Percentiles rank a stretch among this genome's conserved stretches.
Evolutionary conservation across 139 green algal genomes (phyloP).

Genomic region (Chlorella sp.): DNA sequence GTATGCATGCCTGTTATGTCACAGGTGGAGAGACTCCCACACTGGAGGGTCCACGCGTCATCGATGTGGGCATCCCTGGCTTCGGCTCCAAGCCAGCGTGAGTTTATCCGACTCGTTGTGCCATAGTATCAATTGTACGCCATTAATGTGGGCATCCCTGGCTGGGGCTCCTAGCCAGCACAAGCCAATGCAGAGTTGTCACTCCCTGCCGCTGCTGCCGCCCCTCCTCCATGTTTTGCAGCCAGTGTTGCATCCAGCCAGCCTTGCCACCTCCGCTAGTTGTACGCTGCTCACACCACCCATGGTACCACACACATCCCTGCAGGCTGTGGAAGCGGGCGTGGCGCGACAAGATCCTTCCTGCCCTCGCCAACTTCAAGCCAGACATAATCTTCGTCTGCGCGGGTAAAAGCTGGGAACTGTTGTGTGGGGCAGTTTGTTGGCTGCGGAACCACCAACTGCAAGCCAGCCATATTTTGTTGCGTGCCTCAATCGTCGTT

Average conservation of each 20-base stretch:
- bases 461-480: too few species aligned
- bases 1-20: neutral
- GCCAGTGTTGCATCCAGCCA: too few species aligned
- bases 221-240: too few species aligned
- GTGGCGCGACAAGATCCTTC: slow-evolving; percentile 90
- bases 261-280: too few species aligned
- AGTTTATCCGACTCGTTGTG: too few species aligned
- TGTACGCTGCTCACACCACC: too few species aligned
- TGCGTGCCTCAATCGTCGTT: too few species aligned
- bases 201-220: too few species aligned
- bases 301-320: too few species aligned
- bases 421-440: neutral
- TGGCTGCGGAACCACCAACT: too few species aligned
- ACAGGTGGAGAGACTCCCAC: slow-evolving; percentile 30
- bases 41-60: slow-evolving; percentile 72
- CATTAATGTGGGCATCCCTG: slow-evolving; percentile 90
- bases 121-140: too few species aligned
- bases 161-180: slow-evolving; percentile 55
- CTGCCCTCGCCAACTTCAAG: slow-evolving; percentile 63
- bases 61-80: slow-evolving; percentile 89
- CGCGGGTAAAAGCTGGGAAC: slow-evolving; percentile 38
- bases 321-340: slow-evolving; percentile 72
- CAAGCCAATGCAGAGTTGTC: too few species aligned
- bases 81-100: slow-evolving; percentile 52
- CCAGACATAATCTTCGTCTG: slow-evolving; percentile 92